A percentile compares a stretch with the other conserved stretches of the same genome.
These are phyloP conservation scores for Apiotrichum montevideense DNA, from an alignment of 1,284 basidiomycete genomes.

Conservation along the genomic window DNA sequence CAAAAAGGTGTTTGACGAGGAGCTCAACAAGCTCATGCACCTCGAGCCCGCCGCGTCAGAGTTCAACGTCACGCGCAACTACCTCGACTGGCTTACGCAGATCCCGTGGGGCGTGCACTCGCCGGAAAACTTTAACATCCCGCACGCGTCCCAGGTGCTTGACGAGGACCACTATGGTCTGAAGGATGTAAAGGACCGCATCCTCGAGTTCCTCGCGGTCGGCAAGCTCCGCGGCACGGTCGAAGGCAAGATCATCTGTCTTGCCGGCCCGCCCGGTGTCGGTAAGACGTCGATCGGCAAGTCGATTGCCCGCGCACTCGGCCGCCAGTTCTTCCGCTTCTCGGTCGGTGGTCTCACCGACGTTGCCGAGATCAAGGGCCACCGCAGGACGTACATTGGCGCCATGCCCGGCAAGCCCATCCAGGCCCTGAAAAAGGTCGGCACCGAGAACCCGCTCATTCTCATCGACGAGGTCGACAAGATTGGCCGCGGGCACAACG, in stretches of 20 bases:
- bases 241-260: slow-evolving; percentile 96
- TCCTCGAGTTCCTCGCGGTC: slow-evolving; percentile 96
- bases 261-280: slow-evolving; percentile 94
- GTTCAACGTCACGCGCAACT: slow-evolving; percentile 93
- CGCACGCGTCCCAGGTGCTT: slow-evolving; percentile 75
- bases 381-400: slow-evolving; percentile 91
- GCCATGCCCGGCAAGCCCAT: slow-evolving; percentile 97
- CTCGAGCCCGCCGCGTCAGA: slow-evolving; percentile 91
- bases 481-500: slow-evolving; percentile 83
- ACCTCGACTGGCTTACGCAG: slow-evolving; percentile 92
- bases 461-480: slow-evolving; percentile 99
- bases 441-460: slow-evolving; percentile 93
- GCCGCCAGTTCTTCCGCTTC: slow-evolving; percentile 55
- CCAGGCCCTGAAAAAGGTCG: slow-evolving; percentile 92
- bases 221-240: slow-evolving; percentile 94
- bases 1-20: slow-evolving; percentile 93
- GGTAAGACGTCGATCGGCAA: slow-evolving; percentile 94
- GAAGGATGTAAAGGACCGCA: slow-evolving; percentile 92
- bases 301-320: slow-evolving; percentile 52
- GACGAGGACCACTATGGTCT: slow-evolving; percentile 97
- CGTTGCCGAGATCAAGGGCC: slow-evolving; percentile 98
- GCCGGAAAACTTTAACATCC: slow-evolving; percentile 85
- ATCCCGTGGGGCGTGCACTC: slow-evolving; percentile 97
- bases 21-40: slow-evolving; percentile 82
- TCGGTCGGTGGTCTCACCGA: slow-evolving; percentile 95